Percentiles rank a stretch among this genome's conserved stretches.
Evolutionary conservation across 768 basidiomycete species (phyloP).

Genomic region (Gyrodon lividus): DNA sequence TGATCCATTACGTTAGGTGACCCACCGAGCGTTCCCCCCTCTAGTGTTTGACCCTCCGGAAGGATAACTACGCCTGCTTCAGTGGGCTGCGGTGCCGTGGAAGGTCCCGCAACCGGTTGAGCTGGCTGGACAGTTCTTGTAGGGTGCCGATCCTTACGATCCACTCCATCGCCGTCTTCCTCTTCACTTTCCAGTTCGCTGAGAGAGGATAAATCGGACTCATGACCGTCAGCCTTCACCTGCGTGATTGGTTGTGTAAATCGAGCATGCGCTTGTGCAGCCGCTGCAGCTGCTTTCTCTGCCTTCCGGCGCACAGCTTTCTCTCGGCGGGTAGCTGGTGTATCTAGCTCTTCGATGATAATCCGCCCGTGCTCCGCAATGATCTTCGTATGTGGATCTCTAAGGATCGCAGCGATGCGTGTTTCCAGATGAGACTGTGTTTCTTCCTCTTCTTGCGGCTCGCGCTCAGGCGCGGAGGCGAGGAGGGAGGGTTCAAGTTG

Average conservation of each 20-base stretch:
- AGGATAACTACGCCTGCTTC: slow-evolving; percentile 36
- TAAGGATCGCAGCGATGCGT: slow-evolving; percentile 26
- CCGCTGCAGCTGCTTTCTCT: slow-evolving; percentile 30
- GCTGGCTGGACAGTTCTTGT: background rate
- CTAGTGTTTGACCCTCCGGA: slow-evolving; percentile 36
- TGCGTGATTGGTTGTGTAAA: background rate
- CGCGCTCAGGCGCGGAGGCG: slow-evolving; percentile 1
- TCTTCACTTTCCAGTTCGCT: slow-evolving; percentile 42
- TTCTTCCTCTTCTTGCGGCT: slow-evolving; percentile 7
- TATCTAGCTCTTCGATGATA: slow-evolving; percentile 71
- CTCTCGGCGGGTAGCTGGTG: slow-evolving; percentile 63
- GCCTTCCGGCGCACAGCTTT: slow-evolving; percentile 50
- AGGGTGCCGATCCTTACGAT: slow-evolving; percentile 9
- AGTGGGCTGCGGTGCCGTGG: slow-evolving; percentile 6
- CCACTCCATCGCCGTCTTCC: slow-evolving; percentile 9
- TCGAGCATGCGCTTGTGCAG: slow-evolving; percentile 6
- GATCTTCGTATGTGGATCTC: slow-evolving; percentile 31
- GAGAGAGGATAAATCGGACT: slow-evolving; percentile 45
- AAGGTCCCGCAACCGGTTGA: slow-evolving; percentile 9
- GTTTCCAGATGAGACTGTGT: slow-evolving; percentile 21
- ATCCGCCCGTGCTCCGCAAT: slow-evolving; percentile 46
- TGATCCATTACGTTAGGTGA: slow-evolving; percentile 3
- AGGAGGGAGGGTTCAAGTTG: slow-evolving; percentile 5
- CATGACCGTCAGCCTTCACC: slow-evolving; percentile 21
- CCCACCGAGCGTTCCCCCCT: slow-evolving; percentile 67